Evolutionary conservation across 441 rosid species (phyloP), one percentile per base, ranked within the genome.

Genomic region (Euphorbia corollata): DNA sequence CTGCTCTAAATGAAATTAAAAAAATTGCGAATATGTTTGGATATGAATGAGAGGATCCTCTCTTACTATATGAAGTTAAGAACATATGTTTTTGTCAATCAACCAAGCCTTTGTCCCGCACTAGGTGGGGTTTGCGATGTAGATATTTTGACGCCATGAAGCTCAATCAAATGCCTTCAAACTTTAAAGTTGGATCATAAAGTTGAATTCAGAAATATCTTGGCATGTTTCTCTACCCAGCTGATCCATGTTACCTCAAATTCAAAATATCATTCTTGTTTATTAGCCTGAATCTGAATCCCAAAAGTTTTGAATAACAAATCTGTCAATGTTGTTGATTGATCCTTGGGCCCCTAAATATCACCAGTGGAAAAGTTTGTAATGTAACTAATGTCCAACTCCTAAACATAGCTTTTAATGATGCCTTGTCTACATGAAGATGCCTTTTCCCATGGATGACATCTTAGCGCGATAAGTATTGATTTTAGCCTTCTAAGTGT

Each of bases 1-100:
- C 41, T 58, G 15, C 36, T 63, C 38, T 16, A 63, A 48, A 48
- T 63, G 23, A 10, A 63, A 8, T 54, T 20, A 54, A 22, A 54
- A 22, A 61, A 19, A 9, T 23, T 61, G 20, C 39, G 19, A 15
- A 20, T 57, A 3, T 61, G 11, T 61, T 61, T 39, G 11, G 12
- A 61, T 18, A 61, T 39, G 51, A 61, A 22, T 15, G 30, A 36
- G 48, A 13, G 53, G 20, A 22, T 15, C 13, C 24, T 27, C 15
- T 12, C 32, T 20, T 13, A 2, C 65, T 41, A 10, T 39, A 61
- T 61, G n/a, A 61, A 61, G 18, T 7, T 41, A 39, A 32, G 41
- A 61, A 22, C 34, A 22, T 61, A 61, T 22, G 23, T 30, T 54
- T 22, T 39, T 39, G 18, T 27, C 32, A 27, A 27, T 27, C 32